Evolutionary conservation across 1,284 basidiomycete genomes (phyloP).

Genomic region (Ustilago bromivora): DNA sequence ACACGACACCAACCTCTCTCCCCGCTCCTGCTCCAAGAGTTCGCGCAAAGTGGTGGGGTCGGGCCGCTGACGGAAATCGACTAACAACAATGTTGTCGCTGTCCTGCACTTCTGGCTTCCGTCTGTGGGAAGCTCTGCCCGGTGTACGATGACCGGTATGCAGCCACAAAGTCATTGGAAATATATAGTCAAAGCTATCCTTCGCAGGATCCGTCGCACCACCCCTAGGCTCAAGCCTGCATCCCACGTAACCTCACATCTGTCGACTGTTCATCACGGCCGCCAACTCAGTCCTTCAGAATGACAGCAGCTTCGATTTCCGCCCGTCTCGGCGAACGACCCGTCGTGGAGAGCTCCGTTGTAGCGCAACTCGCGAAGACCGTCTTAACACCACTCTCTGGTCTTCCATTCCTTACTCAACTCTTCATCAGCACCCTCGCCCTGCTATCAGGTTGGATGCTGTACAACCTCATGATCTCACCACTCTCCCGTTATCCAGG

Average conservation of each 20-base stretch:
- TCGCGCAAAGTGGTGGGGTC: not conserved
- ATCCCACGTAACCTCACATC: not conserved
- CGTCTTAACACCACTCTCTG: conserved; percentile 19
- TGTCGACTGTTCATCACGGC: conserved; percentile 24
- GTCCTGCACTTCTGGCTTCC: not conserved
- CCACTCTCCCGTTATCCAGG: conserved; percentile 53
- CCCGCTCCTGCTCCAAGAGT: not conserved
- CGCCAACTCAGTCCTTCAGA: not conserved
- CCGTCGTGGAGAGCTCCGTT: conserved; percentile 40
- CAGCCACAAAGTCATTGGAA: not conserved
- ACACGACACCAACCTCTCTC: conserved; percentile 17
- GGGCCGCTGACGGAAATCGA: not conserved
- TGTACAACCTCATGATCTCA: conserved; percentile 45
- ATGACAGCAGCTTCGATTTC: conserved; percentile 21
- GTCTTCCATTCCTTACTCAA: conserved; percentile 22
- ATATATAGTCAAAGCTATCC: conserved; percentile 15
- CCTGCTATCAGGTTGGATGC: conserved; percentile 29
- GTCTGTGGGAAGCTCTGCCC: not conserved
- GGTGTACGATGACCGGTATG: not conserved
- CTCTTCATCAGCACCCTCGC: conserved; percentile 10
- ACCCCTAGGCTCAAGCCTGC: conserved; percentile 18
- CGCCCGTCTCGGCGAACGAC: conserved; percentile 20
- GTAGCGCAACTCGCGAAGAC: conserved; percentile 22
- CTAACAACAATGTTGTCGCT: not conserved
- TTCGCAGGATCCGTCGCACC: not conserved